These are phyloP conservation scores for Cutaneotrichosporon daszewskae DNA, from an alignment of 1,284 basidiomycete species.

Conservation along the genomic window DNA sequence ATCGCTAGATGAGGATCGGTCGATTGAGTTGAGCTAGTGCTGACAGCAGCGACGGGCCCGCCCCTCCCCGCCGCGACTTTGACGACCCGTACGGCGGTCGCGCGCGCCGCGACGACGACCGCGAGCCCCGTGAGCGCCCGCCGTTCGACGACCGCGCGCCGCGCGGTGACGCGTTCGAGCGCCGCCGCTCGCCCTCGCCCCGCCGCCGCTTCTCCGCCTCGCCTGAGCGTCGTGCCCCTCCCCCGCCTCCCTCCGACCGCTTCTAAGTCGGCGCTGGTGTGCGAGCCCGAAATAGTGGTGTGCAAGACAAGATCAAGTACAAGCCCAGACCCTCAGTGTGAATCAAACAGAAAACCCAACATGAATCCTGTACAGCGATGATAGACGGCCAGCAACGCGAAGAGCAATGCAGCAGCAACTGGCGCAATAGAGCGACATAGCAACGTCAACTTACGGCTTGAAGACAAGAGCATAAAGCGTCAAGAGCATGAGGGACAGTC, in stretches of 20 bases:
- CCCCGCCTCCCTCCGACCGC: conserved; percentile 3
- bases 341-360: too few relatives aligned
- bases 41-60: conserved; percentile 8
- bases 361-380: too few relatives aligned
- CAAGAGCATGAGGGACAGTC: too few relatives aligned
- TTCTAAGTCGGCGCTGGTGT: neutral
- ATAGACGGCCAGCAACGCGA: too few relatives aligned
- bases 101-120: conserved; percentile 30
- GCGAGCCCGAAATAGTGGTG: neutral
- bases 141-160: conserved; percentile 5
- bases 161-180: too few relatives aligned
- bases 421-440: too few relatives aligned
- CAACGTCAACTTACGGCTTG: too few relatives aligned
- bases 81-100: conserved; percentile 37
- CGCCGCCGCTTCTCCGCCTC: conserved; percentile 29
- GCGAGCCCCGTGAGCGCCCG: conserved; percentile 5
- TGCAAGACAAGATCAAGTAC: neutral
- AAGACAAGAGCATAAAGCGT: too few relatives aligned
- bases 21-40: too few relatives aligned
- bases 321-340: too few relatives aligned
- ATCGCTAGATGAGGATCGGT: too few relatives aligned
- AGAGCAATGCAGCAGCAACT: too few relatives aligned
- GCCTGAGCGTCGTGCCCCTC: conserved; percentile 32
- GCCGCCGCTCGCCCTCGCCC: conserved; percentile 15
- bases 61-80: conserved; percentile 15